These are phyloP conservation scores for Neopestalotiopsis sp. DNA, from an alignment of 2,329 filamentous ascomycete genomes.

Conservation along the genomic window DNA sequence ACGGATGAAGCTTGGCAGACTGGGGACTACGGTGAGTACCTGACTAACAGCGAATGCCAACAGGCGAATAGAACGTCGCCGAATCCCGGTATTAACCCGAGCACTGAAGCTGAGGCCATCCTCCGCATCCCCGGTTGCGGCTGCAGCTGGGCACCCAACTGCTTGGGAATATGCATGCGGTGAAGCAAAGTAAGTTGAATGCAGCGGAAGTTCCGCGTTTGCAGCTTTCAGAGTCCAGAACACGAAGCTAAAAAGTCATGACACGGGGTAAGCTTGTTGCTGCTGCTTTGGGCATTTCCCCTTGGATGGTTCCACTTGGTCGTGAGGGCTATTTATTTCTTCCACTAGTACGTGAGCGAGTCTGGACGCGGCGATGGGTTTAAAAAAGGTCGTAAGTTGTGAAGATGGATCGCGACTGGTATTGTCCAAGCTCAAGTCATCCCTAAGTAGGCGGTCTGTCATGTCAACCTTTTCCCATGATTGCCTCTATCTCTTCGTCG, in stretches of 20 bases:
- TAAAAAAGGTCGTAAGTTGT: no score
- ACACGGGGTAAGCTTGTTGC: neutral
- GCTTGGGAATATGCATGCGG: neutral
- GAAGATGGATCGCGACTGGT: no score
- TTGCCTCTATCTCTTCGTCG: no score
- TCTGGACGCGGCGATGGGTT: no score
- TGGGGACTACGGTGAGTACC: neutral
- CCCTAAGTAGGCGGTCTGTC: no score
- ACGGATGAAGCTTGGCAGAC: neutral
- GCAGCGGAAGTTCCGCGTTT: neutral
- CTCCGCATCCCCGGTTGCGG: neutral
- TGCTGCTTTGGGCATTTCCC: neutral
- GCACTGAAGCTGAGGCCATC: neutral
- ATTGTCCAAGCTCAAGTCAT: no score
- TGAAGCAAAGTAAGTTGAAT: neutral
- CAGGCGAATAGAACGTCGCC: neutral
- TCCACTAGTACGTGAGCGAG: neutral
- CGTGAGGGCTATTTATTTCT: neutral
- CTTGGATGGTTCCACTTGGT: neutral
- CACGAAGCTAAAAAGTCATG: neutral
- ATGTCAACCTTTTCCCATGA: no score
- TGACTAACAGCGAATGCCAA: neutral
- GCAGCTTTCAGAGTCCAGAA: neutral
- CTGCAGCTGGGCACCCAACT: neutral
- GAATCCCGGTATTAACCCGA: neutral